A percentile compares a stretch with the other conserved stretches of the same genome.
These are phyloP conservation scores for Trametes meyenii DNA, from an alignment of 768 basidiomycete species.

Conservation along the genomic window DNA sequence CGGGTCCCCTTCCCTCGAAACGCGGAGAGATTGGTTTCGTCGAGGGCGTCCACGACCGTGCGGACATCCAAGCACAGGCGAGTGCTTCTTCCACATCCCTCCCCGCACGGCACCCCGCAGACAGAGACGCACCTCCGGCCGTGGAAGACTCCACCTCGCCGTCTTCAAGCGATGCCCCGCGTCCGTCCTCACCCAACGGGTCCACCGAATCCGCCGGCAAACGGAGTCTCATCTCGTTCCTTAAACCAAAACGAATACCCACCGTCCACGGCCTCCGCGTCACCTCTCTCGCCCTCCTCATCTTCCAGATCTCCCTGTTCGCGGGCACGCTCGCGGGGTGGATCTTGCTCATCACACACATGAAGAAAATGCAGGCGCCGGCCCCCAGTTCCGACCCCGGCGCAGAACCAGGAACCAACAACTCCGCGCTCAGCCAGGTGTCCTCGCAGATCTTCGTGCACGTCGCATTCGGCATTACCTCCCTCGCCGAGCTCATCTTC, in stretches of 20 bases:
- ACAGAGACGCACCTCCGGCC: conserved; percentile 37
- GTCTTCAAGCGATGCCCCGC: conserved; percentile 25
- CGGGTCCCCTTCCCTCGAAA: conserved; percentile 64
- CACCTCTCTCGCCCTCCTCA: conserved; percentile 45
- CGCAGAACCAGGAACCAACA: background rate
- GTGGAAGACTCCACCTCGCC: conserved; percentile 23
- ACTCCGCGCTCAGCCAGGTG: conserved; percentile 12
- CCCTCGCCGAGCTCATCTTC: conserved; percentile 58
- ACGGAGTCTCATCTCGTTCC: conserved; percentile 41
- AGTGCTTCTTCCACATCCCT: conserved; percentile 29
- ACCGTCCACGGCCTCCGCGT: conserved; percentile 48
- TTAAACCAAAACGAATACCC: conserved; percentile 43
- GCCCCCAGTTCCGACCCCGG: background rate
- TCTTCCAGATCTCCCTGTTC: conserved; percentile 42
- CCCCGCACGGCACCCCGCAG: conserved; percentile 56
- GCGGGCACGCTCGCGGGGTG: conserved; percentile 57
- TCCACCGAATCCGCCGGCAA: conserved; percentile 30
- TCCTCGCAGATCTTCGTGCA: conserved; percentile 55
- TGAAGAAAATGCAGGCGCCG: conserved; percentile 21
- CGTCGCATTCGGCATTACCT: conserved; percentile 56
- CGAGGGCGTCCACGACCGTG: conserved; percentile 42
- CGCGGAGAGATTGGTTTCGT: conserved; percentile 67
- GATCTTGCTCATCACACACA: conserved; percentile 45
- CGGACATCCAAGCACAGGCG: conserved; percentile 24
- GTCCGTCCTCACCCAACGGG: conserved; percentile 16